These are phyloP conservation scores for Phytophthora citrophthora DNA, from an alignment of 352 stramenopile species.

Conservation along the genomic window DNA sequence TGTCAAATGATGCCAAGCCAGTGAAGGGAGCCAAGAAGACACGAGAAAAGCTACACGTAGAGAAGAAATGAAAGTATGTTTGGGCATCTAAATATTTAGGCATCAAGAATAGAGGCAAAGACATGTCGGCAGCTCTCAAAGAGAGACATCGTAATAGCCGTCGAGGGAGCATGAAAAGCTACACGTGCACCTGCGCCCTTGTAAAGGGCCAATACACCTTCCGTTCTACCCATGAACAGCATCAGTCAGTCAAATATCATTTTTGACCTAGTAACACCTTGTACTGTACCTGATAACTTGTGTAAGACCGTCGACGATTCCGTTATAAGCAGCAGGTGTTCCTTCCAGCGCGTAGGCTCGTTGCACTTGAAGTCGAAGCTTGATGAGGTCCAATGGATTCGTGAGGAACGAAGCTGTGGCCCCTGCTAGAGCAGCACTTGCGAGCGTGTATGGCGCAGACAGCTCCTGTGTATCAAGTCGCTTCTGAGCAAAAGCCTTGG, in stretches of 20 bases:
- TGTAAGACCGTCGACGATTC: constrained; percentile 89
- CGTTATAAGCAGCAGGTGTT: constrained; percentile 47
- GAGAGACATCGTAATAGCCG: constrained; percentile 96
- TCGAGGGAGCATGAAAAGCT: constrained; percentile 95
- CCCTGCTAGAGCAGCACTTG: constrained; percentile 83
- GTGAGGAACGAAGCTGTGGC: constrained; percentile 95
- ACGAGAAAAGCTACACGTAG: neutral
- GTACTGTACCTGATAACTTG: constrained; percentile 66
- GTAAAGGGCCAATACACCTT: constrained; percentile 93
- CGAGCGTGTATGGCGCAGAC: constrained; percentile 65
- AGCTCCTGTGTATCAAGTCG: constrained; percentile 54
- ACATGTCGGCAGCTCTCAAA: constrained; percentile 92
- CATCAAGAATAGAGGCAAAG: constrained; percentile 55
- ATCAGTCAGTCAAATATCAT: neutral
- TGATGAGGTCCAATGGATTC: constrained; percentile 97
- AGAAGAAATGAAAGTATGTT: constrained; percentile 20
- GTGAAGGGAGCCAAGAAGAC: constrained; percentile 24
- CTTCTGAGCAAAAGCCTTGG: constrained; percentile 60
- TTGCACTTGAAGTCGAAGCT: constrained; percentile 95
- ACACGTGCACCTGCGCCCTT: constrained; percentile 95
- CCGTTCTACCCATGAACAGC: constrained; percentile 47
- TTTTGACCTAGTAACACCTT: neutral
- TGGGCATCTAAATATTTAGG: constrained; percentile 23
- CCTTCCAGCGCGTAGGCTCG: constrained; percentile 47
- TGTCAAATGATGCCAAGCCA: constrained; percentile 37